Evolutionary conservation across 352 stramenopile genomes (phyloP).

Genomic region (Thraustotheca clavata): DNA sequence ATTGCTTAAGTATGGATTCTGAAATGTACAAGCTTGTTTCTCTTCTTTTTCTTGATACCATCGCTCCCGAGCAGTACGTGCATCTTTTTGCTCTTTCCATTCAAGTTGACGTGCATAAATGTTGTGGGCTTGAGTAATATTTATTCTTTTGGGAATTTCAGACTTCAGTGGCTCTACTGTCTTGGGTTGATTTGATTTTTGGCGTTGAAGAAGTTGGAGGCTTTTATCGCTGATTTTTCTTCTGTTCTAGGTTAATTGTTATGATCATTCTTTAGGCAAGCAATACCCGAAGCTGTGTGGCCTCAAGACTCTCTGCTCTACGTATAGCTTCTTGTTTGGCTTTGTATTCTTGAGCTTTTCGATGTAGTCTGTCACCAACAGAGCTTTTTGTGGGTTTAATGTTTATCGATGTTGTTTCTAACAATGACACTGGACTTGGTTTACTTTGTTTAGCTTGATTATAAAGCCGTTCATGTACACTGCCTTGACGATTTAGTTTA

Average conservation of each 20-base stretch:
- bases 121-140: conserved; percentile 24
- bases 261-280: not conserved
- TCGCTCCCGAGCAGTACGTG: conserved; percentile 26
- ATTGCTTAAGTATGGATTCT: conserved; percentile 42
- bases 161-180: not conserved
- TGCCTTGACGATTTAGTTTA: conserved; percentile 29
- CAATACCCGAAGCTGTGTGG: conserved; percentile 33
- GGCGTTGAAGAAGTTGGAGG: conserved; percentile 26
- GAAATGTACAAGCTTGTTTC: conserved; percentile 41
- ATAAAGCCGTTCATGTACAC: conserved; percentile 47
- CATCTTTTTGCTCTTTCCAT: conserved; percentile 49
- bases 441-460: conserved; percentile 25
- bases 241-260: conserved; percentile 23
- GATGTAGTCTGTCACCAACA: conserved; percentile 30
- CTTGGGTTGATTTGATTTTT: not conserved
- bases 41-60: conserved; percentile 30
- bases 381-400: conserved; percentile 1
- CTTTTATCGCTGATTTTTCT: conserved; percentile 47
- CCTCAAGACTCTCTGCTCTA: conserved; percentile 27
- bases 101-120: conserved; percentile 54
- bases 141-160: not conserved
- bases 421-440: not conserved
- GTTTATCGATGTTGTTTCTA: not conserved
- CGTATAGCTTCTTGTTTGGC: conserved; percentile 31
- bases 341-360: conserved; percentile 34